Evolutionary conservation across 2,329 filamentous ascomycete species (phyloP).

Genomic region (Colletotrichum shisoi): DNA sequence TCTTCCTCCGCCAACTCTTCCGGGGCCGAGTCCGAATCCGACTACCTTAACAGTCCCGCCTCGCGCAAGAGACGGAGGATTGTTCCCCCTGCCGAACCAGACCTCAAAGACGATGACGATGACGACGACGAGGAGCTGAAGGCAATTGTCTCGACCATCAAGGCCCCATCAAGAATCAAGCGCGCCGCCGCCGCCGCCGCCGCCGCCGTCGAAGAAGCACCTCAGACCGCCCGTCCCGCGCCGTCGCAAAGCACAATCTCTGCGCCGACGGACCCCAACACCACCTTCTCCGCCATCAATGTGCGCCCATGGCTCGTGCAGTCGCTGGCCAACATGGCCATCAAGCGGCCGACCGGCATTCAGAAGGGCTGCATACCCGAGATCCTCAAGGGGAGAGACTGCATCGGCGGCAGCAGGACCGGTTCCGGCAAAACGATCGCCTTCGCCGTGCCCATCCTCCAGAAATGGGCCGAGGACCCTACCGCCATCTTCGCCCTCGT

Average conservation of each 20-base stretch:
- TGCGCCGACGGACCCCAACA: slow-evolving; percentile 64
- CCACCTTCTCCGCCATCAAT: slow-evolving; percentile 74
- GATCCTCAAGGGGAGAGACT: slow-evolving; percentile 89
- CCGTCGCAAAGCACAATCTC: slow-evolving; percentile 49
- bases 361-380: slow-evolving; percentile 92
- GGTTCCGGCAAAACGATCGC: slow-evolving; percentile 98
- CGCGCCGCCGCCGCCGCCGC: slow-evolving; percentile 40
- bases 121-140: slow-evolving; percentile 48
- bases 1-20: slow-evolving; percentile 33
- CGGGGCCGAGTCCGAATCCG: slow-evolving; percentile 53
- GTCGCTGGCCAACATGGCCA: slow-evolving; percentile 78
- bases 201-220: slow-evolving; percentile 37
- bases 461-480: slow-evolving; percentile 92
- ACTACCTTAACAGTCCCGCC: slow-evolving; percentile 57
- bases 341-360: slow-evolving; percentile 88
- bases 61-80: slow-evolving; percentile 58
- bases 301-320: slow-evolving; percentile 88
- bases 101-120: slow-evolving; percentile 43
- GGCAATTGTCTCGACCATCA: slow-evolving; percentile 53
- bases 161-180: slow-evolving; percentile 62
- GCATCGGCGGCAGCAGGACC: slow-evolving; percentile 91
- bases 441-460: slow-evolving; percentile 92
- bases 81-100: slow-evolving; percentile 42
- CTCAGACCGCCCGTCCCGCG: slow-evolving; percentile 40
- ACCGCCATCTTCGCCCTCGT: slow-evolving; percentile 89